Evolutionary conservation across 257 asterid genomes (phyloP), one percentile per base, ranked within the genome.

Genomic region (Nicotiana paniculata): DNA sequence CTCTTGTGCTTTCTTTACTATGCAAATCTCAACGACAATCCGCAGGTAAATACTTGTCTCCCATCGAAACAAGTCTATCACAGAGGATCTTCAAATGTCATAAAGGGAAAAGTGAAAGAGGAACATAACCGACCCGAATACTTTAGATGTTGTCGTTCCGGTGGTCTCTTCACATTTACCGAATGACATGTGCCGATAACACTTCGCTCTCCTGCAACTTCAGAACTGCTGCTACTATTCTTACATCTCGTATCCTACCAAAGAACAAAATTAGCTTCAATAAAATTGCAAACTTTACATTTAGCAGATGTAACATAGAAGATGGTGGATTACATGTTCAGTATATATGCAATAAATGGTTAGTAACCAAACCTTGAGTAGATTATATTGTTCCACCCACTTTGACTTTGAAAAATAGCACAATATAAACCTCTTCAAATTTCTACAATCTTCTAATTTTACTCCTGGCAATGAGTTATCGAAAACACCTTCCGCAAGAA

Each of bases 401-500:
- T 89, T 90, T 2, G 95, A 90, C 85, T 92, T 91, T 17, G 85
- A 64, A 67, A 82, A 83, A 87, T 88, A 86, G 93, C 90, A 88
- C 59, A 92, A 82, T 66, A 89, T 83, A 43, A 82, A 79, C 80
- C 89, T 88, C 95, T 89, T 93, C 82, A 93, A 79, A 83, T 76
- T 82, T 85, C 85, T 85, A 81, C 91, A 85, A 77, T 92, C 95
- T 82, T 92, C 95, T 61, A 84, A 54, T 70, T 84, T 87, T 82
- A 87, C 79, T 77, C 93, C 93, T n/a, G 89, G 62, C 15, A 87
- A 55, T 8, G 95, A 86, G 89, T 86, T 89, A 82, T 93, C 95
- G 8, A 93, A 86, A 84, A 92, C 91, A 54, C 97, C 97, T 79
- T 88, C 94, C 5, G 89, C 90, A 28, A 93, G 95, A 81, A 93